phyloP scores from a whole-genome alignment of 176 grass and related monocot genomes.

The Lolium multiflorum region DNA sequence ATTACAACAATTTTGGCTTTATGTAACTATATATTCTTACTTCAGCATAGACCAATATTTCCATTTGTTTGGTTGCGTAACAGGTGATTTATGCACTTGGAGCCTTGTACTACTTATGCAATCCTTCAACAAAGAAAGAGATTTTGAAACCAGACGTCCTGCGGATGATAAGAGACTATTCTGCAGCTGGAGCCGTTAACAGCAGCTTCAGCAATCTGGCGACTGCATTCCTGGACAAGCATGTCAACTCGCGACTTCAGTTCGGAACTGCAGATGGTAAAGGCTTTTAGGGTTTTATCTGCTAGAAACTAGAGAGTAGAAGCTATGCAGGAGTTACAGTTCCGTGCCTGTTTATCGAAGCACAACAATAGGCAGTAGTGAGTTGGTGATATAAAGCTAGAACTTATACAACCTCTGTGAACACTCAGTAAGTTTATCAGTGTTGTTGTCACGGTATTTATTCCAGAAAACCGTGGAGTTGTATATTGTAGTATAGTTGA shows the following conservation, averaged over 20 bases:
- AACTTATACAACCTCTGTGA: neutral
- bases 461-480: neutral
- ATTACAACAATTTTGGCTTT: neutral
- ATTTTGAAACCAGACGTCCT: conserved; percentile 71
- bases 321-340: neutral
- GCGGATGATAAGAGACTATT: conserved; percentile 53
- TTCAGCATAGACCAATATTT: conserved; percentile 6
- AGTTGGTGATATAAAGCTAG: neutral
- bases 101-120: conserved; percentile 75
- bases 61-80: neutral
- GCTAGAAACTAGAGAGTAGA: neutral
- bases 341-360: neutral
- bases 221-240: conserved; percentile 66
- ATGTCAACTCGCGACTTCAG: conserved; percentile 45
- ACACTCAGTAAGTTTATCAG: neutral
- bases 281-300: conserved; percentile 4
- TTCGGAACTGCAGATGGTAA: neutral
- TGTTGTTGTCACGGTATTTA: neutral
- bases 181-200: conserved; percentile 53
- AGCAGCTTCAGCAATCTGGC: conserved; percentile 69
- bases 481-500: neutral
- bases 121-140: conserved; percentile 60
- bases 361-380: neutral
- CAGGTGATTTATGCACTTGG: conserved; percentile 87
- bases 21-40: neutral